Conservation (phyloP, 495 filamentous ascomycete genomes). For the Terfezia boudieri region DNA sequence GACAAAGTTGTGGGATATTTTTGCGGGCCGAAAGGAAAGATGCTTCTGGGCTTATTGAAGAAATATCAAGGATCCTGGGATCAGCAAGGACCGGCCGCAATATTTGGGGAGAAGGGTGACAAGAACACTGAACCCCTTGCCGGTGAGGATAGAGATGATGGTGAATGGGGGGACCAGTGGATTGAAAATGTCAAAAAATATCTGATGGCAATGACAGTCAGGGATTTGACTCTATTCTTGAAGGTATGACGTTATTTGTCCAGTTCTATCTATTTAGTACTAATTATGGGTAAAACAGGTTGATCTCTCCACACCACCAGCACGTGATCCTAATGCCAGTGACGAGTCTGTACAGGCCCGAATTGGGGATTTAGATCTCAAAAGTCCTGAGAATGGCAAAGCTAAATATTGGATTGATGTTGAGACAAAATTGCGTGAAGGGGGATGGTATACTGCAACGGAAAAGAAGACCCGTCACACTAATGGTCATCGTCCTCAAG, state of each 20-base stretch:
- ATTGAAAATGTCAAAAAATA: conserved; percentile 3
- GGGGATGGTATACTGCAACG: conserved; percentile 48
- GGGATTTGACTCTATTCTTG: conserved; percentile 72
- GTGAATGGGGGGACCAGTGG: background rate
- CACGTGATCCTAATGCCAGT: too few relatives aligned
- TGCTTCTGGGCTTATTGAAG: conserved; percentile 20
- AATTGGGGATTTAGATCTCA: conserved; percentile 73
- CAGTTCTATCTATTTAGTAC: too few relatives aligned
- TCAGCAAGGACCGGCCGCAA: conserved; percentile 18
- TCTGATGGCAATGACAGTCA: conserved; percentile 53
- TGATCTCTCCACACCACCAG: too few relatives aligned
- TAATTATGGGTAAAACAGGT: too few relatives aligned
- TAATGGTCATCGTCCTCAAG: background rate
- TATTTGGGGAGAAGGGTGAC: background rate
- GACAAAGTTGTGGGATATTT: background rate
- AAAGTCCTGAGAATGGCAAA: conserved; percentile 47
- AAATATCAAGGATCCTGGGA: conserved; percentile 31
- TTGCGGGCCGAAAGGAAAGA: background rate
- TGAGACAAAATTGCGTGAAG: conserved; percentile 39
- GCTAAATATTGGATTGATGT: conserved; percentile 45
- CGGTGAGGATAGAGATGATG: background rate
- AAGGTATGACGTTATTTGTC: conserved; percentile 26
- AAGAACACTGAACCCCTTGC: background rate
- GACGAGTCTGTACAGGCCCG: conserved; percentile 38
- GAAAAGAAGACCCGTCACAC: conserved; percentile 19